Evolutionary conservation across 139 green algal species (phyloP).

Genomic region (Closterium sp.): DNA sequence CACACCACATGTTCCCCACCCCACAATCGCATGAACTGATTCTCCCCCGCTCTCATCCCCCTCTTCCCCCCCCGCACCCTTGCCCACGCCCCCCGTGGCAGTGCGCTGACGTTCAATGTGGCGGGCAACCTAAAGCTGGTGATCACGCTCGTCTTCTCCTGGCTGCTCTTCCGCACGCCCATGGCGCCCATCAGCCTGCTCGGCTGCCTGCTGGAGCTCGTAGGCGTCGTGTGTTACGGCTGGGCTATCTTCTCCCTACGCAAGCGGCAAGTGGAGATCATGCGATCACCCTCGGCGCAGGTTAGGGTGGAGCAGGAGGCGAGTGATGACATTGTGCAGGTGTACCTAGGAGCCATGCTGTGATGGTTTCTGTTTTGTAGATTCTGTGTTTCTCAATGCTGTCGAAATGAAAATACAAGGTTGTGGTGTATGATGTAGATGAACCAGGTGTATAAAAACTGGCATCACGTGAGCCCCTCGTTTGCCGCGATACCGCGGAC

Average conservation of each 20-base stretch:
- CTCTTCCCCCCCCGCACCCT: too few species aligned
- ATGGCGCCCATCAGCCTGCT: not conserved
- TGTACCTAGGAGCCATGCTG: not conserved
- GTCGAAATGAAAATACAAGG: too few species aligned
- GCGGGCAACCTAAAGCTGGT: constrained; percentile 33
- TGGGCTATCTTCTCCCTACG: not conserved
- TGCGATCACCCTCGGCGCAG: not conserved
- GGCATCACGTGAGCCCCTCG: too few species aligned
- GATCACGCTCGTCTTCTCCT: constrained; percentile 8
- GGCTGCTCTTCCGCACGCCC: constrained; percentile 20
- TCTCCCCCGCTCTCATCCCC: too few species aligned
- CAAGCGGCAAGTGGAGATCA: not conserved
- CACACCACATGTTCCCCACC: too few species aligned
- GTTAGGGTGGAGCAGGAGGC: constrained; percentile 13
- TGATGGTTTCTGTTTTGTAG: not conserved
- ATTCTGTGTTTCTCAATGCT: too few species aligned
- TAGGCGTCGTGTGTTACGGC: constrained; percentile 6
- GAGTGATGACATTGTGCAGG: not conserved
- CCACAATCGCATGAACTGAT: too few species aligned
- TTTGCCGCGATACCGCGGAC: too few species aligned
- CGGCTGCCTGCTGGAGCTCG: constrained; percentile 8
- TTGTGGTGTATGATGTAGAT: too few species aligned
- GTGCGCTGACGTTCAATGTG: constrained; percentile 36
- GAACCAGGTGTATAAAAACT: too few species aligned
- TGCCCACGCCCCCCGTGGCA: not conserved